These are phyloP conservation scores for Vitellaria paradoxa DNA, from an alignment of 179 eudicot genomes.

Conservation along the genomic window DNA sequence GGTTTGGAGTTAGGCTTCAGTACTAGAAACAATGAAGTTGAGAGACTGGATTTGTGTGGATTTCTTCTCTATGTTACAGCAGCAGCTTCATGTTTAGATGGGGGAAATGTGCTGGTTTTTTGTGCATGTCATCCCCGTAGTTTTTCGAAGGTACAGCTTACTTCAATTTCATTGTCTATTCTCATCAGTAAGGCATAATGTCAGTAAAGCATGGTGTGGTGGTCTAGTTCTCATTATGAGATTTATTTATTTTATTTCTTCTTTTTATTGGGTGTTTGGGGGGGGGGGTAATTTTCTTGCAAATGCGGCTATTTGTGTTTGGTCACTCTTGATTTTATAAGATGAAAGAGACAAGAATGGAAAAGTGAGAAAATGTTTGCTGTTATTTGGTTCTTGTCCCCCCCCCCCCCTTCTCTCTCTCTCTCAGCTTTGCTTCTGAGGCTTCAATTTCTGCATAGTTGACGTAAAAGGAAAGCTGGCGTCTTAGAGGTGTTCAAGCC, in stretches of 20 bases:
- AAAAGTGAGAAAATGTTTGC: neutral
- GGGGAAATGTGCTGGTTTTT: neutral
- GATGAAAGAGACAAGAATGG: neutral
- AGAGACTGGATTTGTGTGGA: neutral
- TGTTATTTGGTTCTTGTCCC: neutral
- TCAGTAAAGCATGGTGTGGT: neutral
- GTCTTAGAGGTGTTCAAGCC: too few relatives aligned
- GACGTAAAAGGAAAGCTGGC: too few relatives aligned
- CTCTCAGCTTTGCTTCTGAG: neutral
- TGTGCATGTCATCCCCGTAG: conserved; percentile 5
- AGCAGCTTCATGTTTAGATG: neutral
- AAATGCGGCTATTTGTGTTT: conserved; percentile 1
- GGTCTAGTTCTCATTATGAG: neutral
- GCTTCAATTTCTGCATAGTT: neutral
- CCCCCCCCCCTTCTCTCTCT: neutral
- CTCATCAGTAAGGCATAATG: neutral
- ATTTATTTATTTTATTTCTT: neutral
- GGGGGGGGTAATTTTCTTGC: neutral
- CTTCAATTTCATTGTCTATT: neutral
- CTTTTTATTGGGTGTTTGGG: too few relatives aligned
- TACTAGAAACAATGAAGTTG: neutral
- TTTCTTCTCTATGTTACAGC: neutral
- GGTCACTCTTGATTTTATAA: neutral
- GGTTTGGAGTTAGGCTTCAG: conserved; percentile 11
- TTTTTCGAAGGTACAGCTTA: neutral